Evolutionary conservation across 2,329 filamentous ascomycete species (phyloP), one percentile per base, ranked within the genome.

Genomic region (Mycocentrospora acerina): DNA sequence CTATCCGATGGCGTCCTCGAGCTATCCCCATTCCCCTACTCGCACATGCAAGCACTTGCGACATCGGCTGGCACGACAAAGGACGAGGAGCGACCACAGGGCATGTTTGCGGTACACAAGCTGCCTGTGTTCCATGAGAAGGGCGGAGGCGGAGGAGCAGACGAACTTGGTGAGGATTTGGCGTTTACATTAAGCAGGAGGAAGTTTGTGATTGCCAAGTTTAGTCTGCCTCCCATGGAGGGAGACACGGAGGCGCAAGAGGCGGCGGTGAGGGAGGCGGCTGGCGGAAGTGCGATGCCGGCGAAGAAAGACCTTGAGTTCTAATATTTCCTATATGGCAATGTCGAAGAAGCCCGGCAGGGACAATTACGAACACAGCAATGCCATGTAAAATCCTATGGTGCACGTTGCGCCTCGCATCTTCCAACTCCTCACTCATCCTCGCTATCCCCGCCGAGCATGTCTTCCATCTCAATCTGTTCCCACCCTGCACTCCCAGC

Each of bases 71-170:
- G 78, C 4, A 72, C 79, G 2, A 78, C 78, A 30, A 71, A 76
- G 27, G 74, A 79, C 4, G 85, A 88, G 43, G 89, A 95, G 42
- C 82, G 85, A 40, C 83, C 86, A 1, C 91, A 97, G 62, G 93
- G 93, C 1, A 80, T 97, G 68, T 71, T 97, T 13, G 86, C 83
- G 46, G 80, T 94, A 1, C 88, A 95, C 64, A 84, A 84, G 37
- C 68, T 97, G 24, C 91, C 93, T 0, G 75, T 95, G 1, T 84
- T 88, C 51, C 88, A 94, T 43, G 91, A 97, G 62, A 88, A 87
- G 51, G 91, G 93, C 2, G 90, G 90, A 2, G 89, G 88, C 11
- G 84, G 82, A 8, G 75, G 79, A 26, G 82, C 66, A 2, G 71
- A 71, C 18, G 70, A 82, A 46, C 77, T 85, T 37, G 83, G 87